Percentiles rank a stretch among this genome's conserved stretches.
These are phyloP conservation scores for Solanum acaule DNA, from an alignment of 257 asterid genomes.

Conservation along the genomic window DNA sequence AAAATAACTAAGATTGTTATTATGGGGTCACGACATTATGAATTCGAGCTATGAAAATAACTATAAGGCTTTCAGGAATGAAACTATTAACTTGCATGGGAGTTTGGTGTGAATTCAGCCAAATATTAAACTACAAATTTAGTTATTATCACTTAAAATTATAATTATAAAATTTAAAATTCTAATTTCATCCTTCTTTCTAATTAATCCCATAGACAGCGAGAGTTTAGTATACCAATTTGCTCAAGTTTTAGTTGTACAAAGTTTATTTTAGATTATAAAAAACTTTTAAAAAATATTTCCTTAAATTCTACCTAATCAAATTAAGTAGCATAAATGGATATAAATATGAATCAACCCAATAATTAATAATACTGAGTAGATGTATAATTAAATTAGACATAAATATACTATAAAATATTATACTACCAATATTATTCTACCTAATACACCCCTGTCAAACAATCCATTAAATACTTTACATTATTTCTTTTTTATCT, in stretches of 20 bases:
- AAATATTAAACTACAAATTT: no score
- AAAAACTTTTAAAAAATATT: no score
- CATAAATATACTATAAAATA: not conserved
- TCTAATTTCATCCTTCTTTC: not conserved
- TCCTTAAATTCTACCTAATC: no score
- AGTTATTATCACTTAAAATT: no score
- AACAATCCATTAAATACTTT: not conserved
- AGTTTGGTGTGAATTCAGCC: no score
- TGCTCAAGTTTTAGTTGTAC: not conserved
- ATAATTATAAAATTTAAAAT: no score
- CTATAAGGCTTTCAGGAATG: no score
- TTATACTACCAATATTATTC: not conserved
- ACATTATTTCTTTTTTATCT: not conserved
- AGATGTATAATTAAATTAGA: not conserved
- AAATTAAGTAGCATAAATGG: not conserved
- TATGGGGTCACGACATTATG: rapidly evolving
- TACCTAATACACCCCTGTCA: not conserved
- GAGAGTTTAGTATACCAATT: not conserved
- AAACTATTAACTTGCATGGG: no score
- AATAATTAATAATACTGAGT: not conserved
- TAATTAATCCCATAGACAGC: no score
- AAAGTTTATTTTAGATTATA: not conserved
- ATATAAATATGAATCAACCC: not conserved
- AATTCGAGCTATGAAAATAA: no score
- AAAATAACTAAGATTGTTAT: no score